Conservation (phyloP, 2,329 filamentous ascomycete species). For the Colletotrichum melonis region DNA sequence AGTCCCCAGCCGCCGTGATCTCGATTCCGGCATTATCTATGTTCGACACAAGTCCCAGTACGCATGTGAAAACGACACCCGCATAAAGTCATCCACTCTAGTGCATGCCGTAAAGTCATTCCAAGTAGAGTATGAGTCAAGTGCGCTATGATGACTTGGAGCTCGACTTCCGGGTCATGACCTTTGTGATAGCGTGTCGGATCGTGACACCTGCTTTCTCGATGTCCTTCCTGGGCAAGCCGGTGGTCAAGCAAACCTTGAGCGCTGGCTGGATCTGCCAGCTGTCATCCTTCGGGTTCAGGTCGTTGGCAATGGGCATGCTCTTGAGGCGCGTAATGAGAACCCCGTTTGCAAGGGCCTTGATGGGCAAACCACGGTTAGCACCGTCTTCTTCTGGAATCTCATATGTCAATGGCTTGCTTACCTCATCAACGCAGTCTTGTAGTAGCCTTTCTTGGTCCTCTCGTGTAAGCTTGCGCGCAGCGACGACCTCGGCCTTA, state of each 20-base stretch:
- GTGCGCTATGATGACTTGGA: conserved; percentile 39
- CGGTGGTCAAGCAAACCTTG: conserved; percentile 91
- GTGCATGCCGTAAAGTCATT: conserved; percentile 37
- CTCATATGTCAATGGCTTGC: conserved; percentile 51
- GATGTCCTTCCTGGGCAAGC: conserved; percentile 91
- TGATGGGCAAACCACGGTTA: conserved; percentile 20
- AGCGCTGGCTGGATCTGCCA: conserved; percentile 83
- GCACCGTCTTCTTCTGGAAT: not conserved
- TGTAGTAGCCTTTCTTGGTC: conserved; percentile 89
- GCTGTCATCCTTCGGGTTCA: conserved; percentile 75
- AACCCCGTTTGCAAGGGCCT: conserved; percentile 89
- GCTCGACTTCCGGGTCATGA: conserved; percentile 76
- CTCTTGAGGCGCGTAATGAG: conserved; percentile 89
- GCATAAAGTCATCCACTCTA: not conserved
- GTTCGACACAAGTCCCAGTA: not conserved
- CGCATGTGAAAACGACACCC: not conserved
- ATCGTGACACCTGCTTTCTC: conserved; percentile 93
- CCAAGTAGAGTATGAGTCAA: not conserved
- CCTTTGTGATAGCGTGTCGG: conserved; percentile 92
- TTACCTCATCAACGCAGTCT: conserved; percentile 96
- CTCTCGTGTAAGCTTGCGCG: conserved; percentile 73
- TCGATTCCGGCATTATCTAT: not conserved
- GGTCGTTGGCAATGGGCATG: conserved; percentile 72
- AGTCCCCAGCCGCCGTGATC: not conserved
- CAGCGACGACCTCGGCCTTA: conserved; percentile 83